Percentiles rank a stretch among this genome's conserved stretches.
These are phyloP conservation scores for Millerozyma miso DNA, from an alignment of 805 yeast genomes.

Conservation along the genomic window DNA sequence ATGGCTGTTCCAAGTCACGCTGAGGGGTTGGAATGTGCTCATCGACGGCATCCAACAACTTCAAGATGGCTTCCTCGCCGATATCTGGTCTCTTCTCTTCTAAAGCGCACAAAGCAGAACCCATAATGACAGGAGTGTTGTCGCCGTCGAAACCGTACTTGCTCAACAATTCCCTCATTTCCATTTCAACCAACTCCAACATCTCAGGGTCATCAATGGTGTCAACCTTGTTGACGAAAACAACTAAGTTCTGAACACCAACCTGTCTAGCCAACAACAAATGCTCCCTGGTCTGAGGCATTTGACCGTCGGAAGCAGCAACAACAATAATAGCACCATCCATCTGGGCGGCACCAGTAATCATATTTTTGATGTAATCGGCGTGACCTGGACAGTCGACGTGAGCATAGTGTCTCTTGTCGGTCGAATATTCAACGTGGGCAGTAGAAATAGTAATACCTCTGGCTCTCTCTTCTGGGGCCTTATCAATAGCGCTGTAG, in stretches of 20 bases:
- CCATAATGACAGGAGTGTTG: slow-evolving; percentile 96
- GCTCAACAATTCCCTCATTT: slow-evolving; percentile 93
- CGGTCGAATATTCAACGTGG: slow-evolving; percentile 96
- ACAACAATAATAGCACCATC: slow-evolving; percentile 99
- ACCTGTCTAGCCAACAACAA: slow-evolving; percentile 97
- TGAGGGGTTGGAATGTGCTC: slow-evolving; percentile 92
- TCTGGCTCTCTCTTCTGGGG: slow-evolving; percentile 99
- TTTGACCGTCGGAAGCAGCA: slow-evolving; percentile 98
- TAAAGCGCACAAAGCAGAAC: slow-evolving; percentile 95
- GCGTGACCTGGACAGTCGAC: slow-evolving; percentile 99
- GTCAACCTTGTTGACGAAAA: slow-evolving; percentile 96
- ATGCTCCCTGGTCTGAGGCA: slow-evolving; percentile 99
- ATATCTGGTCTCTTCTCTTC: slow-evolving; percentile 86
- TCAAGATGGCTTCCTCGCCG: slow-evolving; percentile 79
- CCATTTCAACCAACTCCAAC: slow-evolving; percentile 99
- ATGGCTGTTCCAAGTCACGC: slow-evolving; percentile 94
- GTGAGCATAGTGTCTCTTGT: slow-evolving; percentile 92
- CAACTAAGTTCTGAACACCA: slow-evolving; percentile 97
- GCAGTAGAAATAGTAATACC: slow-evolving; percentile 98
- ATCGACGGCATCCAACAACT: slow-evolving; percentile 88
- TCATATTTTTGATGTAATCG: slow-evolving; percentile 98
- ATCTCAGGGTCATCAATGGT: slow-evolving; percentile 97
- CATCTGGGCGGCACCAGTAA: slow-evolving; percentile 99
- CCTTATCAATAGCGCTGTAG: slow-evolving; percentile 89
- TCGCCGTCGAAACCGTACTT: slow-evolving; percentile 98